Evolutionary conservation across 768 basidiomycete species (phyloP), one percentile per base, ranked within the genome.

Genomic region (Mycena albidolilacea): DNA sequence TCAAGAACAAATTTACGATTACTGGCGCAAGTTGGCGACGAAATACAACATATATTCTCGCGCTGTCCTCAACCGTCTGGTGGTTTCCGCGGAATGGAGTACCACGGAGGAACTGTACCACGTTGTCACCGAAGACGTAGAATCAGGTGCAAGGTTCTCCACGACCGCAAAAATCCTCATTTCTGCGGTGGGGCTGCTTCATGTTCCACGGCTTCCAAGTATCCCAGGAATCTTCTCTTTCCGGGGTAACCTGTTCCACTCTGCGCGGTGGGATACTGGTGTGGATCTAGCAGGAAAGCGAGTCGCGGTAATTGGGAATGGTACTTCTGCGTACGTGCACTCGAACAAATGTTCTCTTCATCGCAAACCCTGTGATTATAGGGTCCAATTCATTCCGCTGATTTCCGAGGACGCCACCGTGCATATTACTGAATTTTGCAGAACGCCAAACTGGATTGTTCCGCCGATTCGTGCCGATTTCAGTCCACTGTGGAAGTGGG

Each of bases 291-390:
- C 76, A 9, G 82, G 82, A 9, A 90, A 90, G 77, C 81, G 82
- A 11, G 85, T 92, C 5, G 90, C 86, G 0, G 87, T 92, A 10
- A 85, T 91, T 70, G 91, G 90, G 19, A 91, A 90, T 74, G 91
- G 89, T 0, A 85, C 85, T 55, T 88, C 89, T 43, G 89, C 86
- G 85, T 90, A 75, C 55, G 85, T 82, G 30, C 71, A 43, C 17
- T 50, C 8, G 9, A 21, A n/a, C 7, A 7, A 41, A 64, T 37
- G 7, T 11, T 38, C 37, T 17, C 5, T 11, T 43, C 9, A 12
- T 10, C 21, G 35, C n/a, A 19, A 15, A 35, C n/a, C 37, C 21
- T 60, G 7, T 5, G 7, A 65, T 39, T 62, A 43, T 37, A 91
- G 91, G 21, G 89, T 90, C 7, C 91, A 93, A 78, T 86, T 91